These are phyloP conservation scores for Phyllosticta citriasiana DNA, from an alignment of 2,329 filamentous ascomycete genomes.

Conservation along the genomic window DNA sequence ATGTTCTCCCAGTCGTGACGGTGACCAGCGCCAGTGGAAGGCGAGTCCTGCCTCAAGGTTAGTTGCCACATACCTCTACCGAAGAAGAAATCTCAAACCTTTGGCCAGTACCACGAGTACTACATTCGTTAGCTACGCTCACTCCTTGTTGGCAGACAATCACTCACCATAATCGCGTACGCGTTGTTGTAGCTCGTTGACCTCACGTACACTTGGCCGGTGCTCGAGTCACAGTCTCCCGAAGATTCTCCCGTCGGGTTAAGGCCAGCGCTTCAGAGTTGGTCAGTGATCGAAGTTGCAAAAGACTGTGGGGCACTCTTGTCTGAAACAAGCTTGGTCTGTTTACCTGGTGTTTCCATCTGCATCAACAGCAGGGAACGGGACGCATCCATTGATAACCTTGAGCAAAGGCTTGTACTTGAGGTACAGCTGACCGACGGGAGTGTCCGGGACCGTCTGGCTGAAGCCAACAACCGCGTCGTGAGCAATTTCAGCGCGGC, in stretches of 20 bases:
- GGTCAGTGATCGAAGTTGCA: neutral
- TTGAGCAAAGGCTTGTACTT: constrained; percentile 48
- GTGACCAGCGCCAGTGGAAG: constrained; percentile 37
- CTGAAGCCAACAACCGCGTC: constrained; percentile 44
- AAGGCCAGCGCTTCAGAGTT: constrained; percentile 34
- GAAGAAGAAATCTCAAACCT: constrained; percentile 14
- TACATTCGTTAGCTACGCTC: neutral
- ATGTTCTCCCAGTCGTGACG: constrained; percentile 49
- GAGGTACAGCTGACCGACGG: constrained; percentile 38
- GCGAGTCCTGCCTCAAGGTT: constrained; percentile 26
- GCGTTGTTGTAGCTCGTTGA: constrained; percentile 29
- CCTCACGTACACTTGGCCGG: constrained; percentile 44
- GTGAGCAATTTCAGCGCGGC: constrained; percentile 35
- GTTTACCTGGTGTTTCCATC: constrained; percentile 47
- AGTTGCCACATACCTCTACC: neutral
- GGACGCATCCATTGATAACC: constrained; percentile 51
- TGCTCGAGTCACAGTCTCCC: constrained; percentile 33
- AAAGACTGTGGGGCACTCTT: neutral
- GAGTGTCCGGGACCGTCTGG: constrained; percentile 40
- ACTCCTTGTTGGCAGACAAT: neutral
- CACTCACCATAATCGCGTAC: constrained; percentile 35
- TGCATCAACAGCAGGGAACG: constrained; percentile 51
- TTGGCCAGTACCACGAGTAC: constrained; percentile 44
- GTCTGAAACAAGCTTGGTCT: neutral
- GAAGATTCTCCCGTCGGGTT: constrained; percentile 28